Evolutionary conservation across 768 basidiomycete genomes (phyloP), one percentile per base, ranked within the genome.

Genomic region (Leccinum uliginosum): DNA sequence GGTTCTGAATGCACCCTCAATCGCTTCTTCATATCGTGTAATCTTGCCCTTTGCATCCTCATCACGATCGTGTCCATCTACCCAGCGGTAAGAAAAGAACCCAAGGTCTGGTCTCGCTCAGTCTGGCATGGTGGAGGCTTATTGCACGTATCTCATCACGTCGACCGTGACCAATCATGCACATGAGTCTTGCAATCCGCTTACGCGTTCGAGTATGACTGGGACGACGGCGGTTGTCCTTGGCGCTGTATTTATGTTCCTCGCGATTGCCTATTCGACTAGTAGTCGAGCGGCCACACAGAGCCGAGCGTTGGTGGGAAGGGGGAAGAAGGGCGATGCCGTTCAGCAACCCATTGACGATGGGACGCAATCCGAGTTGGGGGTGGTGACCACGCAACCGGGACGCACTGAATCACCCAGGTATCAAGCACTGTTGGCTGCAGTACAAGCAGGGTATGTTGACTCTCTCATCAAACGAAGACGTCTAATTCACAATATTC

Each of bases 251-350:
- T 97, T 99, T 73, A 99, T 97, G 0, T 99, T 99, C 84, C 74
- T 98, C 47, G 95, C 97, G 5, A 97, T 99, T 63, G 96, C 97
- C 7, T 99, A 98, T 69, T 98, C 95, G 27, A 98, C 97, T 0
- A 91, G 87, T 0, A 91, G 87, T 24, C 81, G 96, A 51, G 97
- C 97, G 6, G 97, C 97, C 10, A 99, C 97, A 1, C 93, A 96
- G 73, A 92, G 90, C 65, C 85, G 90, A 57, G 96, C 93, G 7
- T 75, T 99, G 23, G 87, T 89, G 0, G 95, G 94, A 3, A 85
- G 78, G 57, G 78, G 78, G 29, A 88, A 83, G 74, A 81, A 78
- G 56, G 78, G 75, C 59, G 84, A 84, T 12, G 76, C 81, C 12
- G 80, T 98, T 35, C 79, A 84, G 35, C 75, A 94, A 10, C 73